Evolutionary conservation across 495 filamentous ascomycete species (phyloP).

Genomic region (Neurospora sp.): DNA sequence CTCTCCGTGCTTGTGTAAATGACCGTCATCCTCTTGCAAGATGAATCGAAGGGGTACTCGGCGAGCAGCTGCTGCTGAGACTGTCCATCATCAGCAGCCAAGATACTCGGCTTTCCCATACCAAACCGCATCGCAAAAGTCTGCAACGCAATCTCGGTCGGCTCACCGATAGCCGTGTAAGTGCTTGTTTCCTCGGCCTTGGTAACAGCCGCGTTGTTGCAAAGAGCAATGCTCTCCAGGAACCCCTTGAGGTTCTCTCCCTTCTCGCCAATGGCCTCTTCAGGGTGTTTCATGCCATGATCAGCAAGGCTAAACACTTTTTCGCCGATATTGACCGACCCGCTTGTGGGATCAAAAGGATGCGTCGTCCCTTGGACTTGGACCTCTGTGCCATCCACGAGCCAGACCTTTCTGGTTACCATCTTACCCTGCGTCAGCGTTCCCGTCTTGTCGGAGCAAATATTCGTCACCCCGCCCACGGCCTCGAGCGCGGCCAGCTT

Average conservation of each 20-base stretch:
- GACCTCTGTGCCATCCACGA: constrained; percentile 49
- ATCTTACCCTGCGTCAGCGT: constrained; percentile 67
- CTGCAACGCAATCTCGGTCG: constrained; percentile 78
- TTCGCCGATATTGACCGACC: constrained; percentile 12
- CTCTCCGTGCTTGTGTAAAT: constrained; percentile 38
- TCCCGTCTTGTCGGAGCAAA: constrained; percentile 83
- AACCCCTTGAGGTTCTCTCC: constrained; percentile 8
- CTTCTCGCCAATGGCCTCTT: constrained; percentile 5
- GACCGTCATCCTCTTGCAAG: constrained; percentile 76
- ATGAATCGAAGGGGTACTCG: constrained; percentile 73
- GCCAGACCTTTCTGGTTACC: constrained; percentile 71
- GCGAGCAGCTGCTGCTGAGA: constrained; percentile 34
- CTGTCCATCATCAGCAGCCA: constrained; percentile 33
- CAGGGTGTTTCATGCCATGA: not conserved
- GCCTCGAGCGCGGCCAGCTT: constrained; percentile 72
- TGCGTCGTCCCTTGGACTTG: constrained; percentile 47
- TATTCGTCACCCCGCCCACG: constrained; percentile 75
- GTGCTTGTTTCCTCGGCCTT: constrained; percentile 24
- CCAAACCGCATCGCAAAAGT: constrained; percentile 67
- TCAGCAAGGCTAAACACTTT: not conserved
- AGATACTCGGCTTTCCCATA: constrained; percentile 40
- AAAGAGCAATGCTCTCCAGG: constrained; percentile 20
- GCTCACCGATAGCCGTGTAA: constrained; percentile 56
- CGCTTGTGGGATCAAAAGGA: constrained; percentile 28
- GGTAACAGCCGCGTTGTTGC: constrained; percentile 37